A percentile compares a stretch with the other conserved stretches of the same genome.
Conservation (phyloP, 2,329 filamentous ascomycete species). For the Ophiostoma australiae region DNA sequence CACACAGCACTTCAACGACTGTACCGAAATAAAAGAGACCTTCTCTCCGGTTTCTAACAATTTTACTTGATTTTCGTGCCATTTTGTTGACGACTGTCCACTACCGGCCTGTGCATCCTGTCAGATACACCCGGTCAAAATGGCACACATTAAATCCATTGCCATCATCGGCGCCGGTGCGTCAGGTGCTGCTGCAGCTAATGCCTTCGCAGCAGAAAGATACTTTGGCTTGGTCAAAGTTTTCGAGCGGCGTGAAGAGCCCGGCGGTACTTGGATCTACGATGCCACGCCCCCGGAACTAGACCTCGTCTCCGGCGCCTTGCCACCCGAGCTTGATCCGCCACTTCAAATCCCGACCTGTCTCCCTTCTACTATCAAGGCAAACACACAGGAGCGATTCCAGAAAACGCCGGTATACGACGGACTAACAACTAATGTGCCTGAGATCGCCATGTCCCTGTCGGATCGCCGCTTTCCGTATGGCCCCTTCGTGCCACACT, state of each 20-base stretch:
- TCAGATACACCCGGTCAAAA: not conserved
- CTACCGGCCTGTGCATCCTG: not conserved
- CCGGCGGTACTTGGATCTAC: conserved; percentile 39
- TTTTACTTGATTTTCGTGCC: too few relatives aligned
- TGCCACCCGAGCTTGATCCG: conserved; percentile 23
- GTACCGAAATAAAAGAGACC: not conserved
- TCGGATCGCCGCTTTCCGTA: conserved; percentile 57
- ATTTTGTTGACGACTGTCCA: too few relatives aligned
- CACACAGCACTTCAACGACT: not conserved
- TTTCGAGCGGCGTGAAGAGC: conserved; percentile 41
- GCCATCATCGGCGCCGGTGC: conserved; percentile 27
- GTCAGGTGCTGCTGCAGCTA: conserved; percentile 45
- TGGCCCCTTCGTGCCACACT: conserved; percentile 52
- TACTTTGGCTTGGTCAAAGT: conserved; percentile 41
- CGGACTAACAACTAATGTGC: conserved; percentile 46
- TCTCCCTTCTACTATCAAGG: conserved; percentile 19
- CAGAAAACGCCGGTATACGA: conserved; percentile 26
- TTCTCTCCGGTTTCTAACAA: not conserved
- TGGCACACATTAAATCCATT: conserved; percentile 24
- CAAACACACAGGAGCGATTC: conserved; percentile 24
- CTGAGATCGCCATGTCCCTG: conserved; percentile 49
- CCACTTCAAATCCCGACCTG: conserved; percentile 19
- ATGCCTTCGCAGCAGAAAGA: conserved; percentile 43
- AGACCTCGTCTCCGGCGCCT: conserved; percentile 23
- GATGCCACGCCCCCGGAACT: conserved; percentile 22